Percentiles rank a stretch among this genome's conserved stretches.
These are phyloP conservation scores for Sporothrix curviconia DNA, from an alignment of 2,329 filamentous ascomycete species.

Conservation along the genomic window DNA sequence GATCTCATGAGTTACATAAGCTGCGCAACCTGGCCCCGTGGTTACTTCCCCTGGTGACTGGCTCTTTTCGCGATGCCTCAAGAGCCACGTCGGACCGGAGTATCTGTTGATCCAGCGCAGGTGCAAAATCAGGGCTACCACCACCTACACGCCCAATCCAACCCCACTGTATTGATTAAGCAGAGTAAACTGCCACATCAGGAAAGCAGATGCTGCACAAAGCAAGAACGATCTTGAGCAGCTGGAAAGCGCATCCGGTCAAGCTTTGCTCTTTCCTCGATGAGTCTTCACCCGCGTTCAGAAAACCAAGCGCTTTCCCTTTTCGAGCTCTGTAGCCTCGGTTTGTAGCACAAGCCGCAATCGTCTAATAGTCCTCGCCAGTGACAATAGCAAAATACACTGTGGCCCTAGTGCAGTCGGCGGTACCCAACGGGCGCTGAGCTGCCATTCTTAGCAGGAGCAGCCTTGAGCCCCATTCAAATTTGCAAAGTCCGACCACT, in stretches of 20 bases:
- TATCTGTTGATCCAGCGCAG: conserved; percentile 13
- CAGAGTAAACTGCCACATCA: neutral
- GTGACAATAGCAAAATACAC: neutral
- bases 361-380: neutral
- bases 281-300: neutral
- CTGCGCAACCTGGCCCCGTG: neutral
- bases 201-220: neutral
- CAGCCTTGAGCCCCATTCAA: conserved; percentile 2
- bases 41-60: neutral
- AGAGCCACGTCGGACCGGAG: conserved; percentile 6
- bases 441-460: neutral
- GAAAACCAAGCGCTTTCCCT: neutral
- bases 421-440: neutral
- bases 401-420: neutral
- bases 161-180: neutral
- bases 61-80: neutral
- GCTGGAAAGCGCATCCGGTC: too few species aligned
- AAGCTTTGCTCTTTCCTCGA: too few species aligned
- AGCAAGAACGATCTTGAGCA: neutral
- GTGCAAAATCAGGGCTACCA: conserved; percentile 14
- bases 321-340: neutral
- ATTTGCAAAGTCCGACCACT: conserved; percentile 6
- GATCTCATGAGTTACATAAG: conserved; percentile 9
- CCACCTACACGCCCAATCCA: conserved; percentile 4
- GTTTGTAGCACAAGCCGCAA: neutral